Percentiles rank a stretch among this genome's conserved stretches.
Conservation (phyloP, 2,329 filamentous ascomycete species). For the Xylariaceae sp. region DNA sequence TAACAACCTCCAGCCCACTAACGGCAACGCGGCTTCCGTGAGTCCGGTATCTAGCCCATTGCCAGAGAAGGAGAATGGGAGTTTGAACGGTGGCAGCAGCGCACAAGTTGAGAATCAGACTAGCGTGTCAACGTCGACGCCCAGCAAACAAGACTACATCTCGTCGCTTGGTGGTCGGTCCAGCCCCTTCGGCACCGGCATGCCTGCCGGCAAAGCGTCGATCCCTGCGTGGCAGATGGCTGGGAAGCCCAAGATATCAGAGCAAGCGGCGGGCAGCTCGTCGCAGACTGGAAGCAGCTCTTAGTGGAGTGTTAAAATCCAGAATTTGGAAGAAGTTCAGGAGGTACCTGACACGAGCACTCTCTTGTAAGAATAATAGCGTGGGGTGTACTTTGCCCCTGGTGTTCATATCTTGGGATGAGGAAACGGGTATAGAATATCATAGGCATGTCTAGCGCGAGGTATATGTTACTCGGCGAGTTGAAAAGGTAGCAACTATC, state of each 20-base stretch:
- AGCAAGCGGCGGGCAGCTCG: constrained; percentile 23
- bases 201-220: constrained; percentile 64
- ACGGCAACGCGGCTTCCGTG: constrained; percentile 26
- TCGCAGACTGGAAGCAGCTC: constrained; percentile 36
- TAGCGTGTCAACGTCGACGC: constrained; percentile 27
- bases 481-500: too few species aligned
- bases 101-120: constrained; percentile 39
- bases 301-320: too few species aligned
- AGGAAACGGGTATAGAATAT: too few species aligned
- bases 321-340: too few species aligned
- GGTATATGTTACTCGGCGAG: too few species aligned
- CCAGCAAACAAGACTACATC: constrained; percentile 42
- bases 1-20: constrained; percentile 29
- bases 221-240: constrained; percentile 85
- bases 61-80: constrained; percentile 38
- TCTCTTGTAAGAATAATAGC: constrained; percentile 10
- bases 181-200: constrained; percentile 58
- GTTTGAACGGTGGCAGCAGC: constrained; percentile 5
- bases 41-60: constrained; percentile 34
- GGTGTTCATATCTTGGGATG: too few species aligned
- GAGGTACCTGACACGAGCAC: too few species aligned
- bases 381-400: too few species aligned
- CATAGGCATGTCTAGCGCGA: too few species aligned
- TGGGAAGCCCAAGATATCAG: constrained; percentile 49
- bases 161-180: constrained; percentile 48